Evolutionary conservation across 352 stramenopile species (phyloP), one percentile per base, ranked within the genome.

Genomic region (Bremia lactucae): DNA sequence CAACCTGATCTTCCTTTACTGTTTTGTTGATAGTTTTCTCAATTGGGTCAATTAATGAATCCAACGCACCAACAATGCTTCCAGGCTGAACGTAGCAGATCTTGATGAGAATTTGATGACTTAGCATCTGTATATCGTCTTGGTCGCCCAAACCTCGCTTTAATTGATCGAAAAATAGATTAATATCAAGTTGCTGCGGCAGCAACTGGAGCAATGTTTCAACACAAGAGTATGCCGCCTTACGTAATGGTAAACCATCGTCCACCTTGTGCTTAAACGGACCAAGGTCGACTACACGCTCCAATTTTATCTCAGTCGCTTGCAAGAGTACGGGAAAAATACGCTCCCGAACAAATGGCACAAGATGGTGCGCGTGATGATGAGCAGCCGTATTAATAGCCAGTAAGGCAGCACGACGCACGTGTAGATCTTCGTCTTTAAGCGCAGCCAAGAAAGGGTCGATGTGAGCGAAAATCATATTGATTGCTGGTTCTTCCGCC

Each of bases 241-340:
- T 94, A 29, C 82, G 82, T 35, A 94, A 58, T 35, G 78, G 72
- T 10, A 94, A 59, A 1, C 77, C 82, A 57, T 94, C 82, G 41
- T 94, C 82, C 21, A 99, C 95, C 47, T 95, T 98, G 60, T 98
- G 95, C 58, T 98, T 99, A 69, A 99, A 99, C 15, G 96, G 96
- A 41, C 96, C 96, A 38, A 99, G 77, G 62, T 99, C 94, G 24
- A 99, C 94, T 23, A 95, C 88, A 21, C 95, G 82, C 55, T 98
- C 87, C 43, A 98, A 60, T 58, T 97, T 97, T 14, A 98, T 76
- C 36, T 95, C 71, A 16, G 94, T 90, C 11, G 77, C 71, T 39
- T 83, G 79, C 24, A 97, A 81, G 2, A 98, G 70, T 9, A 83
- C 61, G 14, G 94, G 93, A 41, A 97, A 78, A 31, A 98, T 89